These are phyloP conservation scores for Calocera viscosa DNA, from an alignment of 768 basidiomycete species.

Conservation along the genomic window DNA sequence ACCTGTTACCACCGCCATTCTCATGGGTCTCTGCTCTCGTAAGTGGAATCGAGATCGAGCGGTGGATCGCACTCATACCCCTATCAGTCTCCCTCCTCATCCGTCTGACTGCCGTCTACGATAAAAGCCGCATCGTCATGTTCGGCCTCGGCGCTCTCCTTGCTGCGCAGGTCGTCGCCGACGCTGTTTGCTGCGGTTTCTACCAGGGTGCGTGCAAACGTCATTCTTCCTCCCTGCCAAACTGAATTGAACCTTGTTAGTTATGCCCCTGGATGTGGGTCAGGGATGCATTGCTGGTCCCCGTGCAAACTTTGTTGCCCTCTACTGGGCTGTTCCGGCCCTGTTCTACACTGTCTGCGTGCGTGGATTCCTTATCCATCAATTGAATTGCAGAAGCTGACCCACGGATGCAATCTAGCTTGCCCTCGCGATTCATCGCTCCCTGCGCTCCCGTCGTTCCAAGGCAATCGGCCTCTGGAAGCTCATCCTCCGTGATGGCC, in stretches of 20 bases:
- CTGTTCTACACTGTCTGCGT: slow-evolving; percentile 59
- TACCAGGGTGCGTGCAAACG: slow-evolving; percentile 44
- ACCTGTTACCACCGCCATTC: slow-evolving; percentile 70
- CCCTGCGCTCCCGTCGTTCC: slow-evolving; percentile 41
- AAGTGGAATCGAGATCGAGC: slow-evolving; percentile 13
- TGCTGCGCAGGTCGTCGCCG: slow-evolving; percentile 55
- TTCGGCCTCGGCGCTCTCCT: slow-evolving; percentile 45
- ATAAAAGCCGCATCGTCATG: slow-evolving; percentile 46
- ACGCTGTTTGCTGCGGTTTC: slow-evolving; percentile 65
- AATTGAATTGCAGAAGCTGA: not conserved
- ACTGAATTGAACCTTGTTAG: slow-evolving; percentile 26
- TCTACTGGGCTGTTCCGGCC: slow-evolving; percentile 75
- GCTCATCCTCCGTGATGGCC: slow-evolving; percentile 78
- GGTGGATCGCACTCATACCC: not conserved
- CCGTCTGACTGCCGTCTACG: slow-evolving; percentile 67
- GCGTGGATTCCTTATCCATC: slow-evolving; percentile 18
- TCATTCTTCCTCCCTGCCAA: not conserved
- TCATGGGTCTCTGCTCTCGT: slow-evolving; percentile 62
- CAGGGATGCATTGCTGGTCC: slow-evolving; percentile 85
- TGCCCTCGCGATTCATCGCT: slow-evolving; percentile 47
- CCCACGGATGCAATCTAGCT: slow-evolving; percentile 30
- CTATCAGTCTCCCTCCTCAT: slow-evolving; percentile 53
- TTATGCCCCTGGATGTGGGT: slow-evolving; percentile 54
- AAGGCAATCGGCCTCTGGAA: slow-evolving; percentile 63
- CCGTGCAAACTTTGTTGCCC: slow-evolving; percentile 64